A percentile compares a stretch with the other conserved stretches of the same genome.
Evolutionary conservation across 495 filamentous ascomycete species (phyloP).

Genomic region (Penicillium herquei): DNA sequence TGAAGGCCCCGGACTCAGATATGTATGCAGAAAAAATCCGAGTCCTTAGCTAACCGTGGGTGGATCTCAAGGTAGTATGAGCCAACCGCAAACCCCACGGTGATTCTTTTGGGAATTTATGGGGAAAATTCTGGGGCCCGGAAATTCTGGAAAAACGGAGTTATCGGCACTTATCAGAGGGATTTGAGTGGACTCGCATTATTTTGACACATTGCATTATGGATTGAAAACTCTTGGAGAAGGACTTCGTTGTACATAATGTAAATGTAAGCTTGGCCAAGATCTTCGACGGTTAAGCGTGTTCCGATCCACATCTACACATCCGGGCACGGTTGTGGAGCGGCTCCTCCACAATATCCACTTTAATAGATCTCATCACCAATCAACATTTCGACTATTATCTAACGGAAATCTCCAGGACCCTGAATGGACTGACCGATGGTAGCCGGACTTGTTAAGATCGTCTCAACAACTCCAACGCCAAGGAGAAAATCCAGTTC

Average conservation of each 20-base stretch:
- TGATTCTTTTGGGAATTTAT: constrained; percentile 9
- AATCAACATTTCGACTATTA: constrained; percentile 22
- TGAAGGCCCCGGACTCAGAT: background rate
- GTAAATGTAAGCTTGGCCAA: constrained; percentile 5
- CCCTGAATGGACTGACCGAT: constrained; percentile 10
- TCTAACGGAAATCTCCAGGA: constrained; percentile 19
- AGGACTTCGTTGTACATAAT: constrained; percentile 7
- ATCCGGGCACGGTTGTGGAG: constrained; percentile 6
- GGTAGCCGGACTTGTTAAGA: constrained; percentile 16
- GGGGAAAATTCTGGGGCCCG: constrained; percentile 22
- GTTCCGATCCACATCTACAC: constrained; percentile 17
- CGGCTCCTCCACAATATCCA: background rate
- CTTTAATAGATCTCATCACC: background rate
- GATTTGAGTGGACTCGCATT: constrained; percentile 1
- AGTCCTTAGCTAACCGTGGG: constrained; percentile 8
- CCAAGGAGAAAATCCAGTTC: background rate
- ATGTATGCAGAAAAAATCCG: constrained; percentile 17
- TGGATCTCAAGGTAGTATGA: constrained; percentile 18
- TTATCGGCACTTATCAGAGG: constrained; percentile 12
- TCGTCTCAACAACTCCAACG: constrained; percentile 4
- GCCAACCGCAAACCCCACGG: constrained; percentile 23
- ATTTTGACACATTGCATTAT: constrained; percentile 15
- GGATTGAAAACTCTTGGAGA: constrained; percentile 7
- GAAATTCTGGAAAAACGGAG: constrained; percentile 11
- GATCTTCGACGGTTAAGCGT: constrained; percentile 23